phyloP scores from a whole-genome alignment of 2,329 filamentous ascomycete genomes.

The Talaromyces islandicus region DNA sequence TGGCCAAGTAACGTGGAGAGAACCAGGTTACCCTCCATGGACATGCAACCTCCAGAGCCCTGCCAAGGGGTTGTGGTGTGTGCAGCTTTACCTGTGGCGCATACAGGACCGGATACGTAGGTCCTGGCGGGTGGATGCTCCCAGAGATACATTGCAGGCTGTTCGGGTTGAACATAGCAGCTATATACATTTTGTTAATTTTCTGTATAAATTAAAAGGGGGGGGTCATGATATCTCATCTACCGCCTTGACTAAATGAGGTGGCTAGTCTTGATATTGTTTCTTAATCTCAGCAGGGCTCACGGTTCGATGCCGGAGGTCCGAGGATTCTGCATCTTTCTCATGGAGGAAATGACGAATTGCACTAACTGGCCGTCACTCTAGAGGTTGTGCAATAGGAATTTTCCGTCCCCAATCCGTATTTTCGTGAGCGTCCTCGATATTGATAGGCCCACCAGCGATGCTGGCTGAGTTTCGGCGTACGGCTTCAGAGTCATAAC shows the following conservation, averaged over 20 bases:
- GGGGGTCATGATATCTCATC: neutral
- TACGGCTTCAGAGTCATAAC: conserved; percentile 5
- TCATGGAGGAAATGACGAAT: conserved; percentile 1
- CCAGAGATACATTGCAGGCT: conserved; percentile 7
- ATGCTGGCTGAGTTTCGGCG: conserved; percentile 4
- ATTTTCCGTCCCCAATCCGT: neutral
- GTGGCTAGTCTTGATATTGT: neutral
- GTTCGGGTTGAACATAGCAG: neutral
- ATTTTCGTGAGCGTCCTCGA: conserved; percentile 4
- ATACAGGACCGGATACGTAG: conserved; percentile 1
- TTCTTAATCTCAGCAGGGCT: conserved; percentile 4
- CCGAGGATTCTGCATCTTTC: conserved; percentile 1
- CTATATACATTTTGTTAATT: neutral
- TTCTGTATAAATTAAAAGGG: neutral
- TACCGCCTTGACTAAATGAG: neutral
- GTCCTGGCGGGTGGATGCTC: conserved; percentile 2
- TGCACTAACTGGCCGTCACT: neutral
- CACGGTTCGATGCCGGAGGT: conserved; percentile 3
- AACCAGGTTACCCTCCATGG: conserved; percentile 33
- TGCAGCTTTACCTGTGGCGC: conserved; percentile 34
- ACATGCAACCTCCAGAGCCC: conserved; percentile 31
- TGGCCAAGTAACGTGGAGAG: conserved; percentile 24
- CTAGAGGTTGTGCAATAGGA: neutral
- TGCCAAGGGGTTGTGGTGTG: conserved; percentile 34
- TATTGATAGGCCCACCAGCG: neutral